Base-by-base conservation (phyloP, 2,329 filamentous ascomycete species). In the Talaromyces piceae region DNA sequence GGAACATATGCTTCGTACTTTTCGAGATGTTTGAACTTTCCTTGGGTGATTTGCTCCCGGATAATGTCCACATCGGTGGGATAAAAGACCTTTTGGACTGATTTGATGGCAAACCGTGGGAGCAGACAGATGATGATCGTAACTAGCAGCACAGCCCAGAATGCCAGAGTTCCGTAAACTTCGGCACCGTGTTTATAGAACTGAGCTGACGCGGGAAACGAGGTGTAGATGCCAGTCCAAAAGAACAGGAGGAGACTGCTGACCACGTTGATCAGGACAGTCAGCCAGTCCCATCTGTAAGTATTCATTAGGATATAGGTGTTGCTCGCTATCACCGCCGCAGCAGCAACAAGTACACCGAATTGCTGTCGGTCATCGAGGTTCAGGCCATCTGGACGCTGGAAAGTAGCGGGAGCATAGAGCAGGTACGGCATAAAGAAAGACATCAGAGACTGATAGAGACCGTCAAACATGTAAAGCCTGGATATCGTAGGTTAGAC, bases 221-320 rank as follows among this genome's bases (percentile, higher is more conserved):
- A 77, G 0, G 84, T 83, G 72, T 94, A 98, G 31, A 95, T 79
- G 26, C 90, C 93, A 5, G 93, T 96, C 90, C 93, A 97, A 73
- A 95, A 86, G 77, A 90, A 98, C 63, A 97, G 82, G 61, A 96
- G 81, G 26, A 97, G 67, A 56, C 87, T 86, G 71, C 90, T 95
- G 67, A 97, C 79, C 22, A 72, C 71, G 47, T 94, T 86, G 56
- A 96, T 85, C 53, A 95, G 74, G 20, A 91, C 71, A 72, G 94
- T 94, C 62, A 98, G 77, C 91, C 91, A 98, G 68, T 98, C 93
- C 93, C 93, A 98, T 54, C 91, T 83, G 69, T 95, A 97, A 1
- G 88, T 94, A 71, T 98, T 98, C 73, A 97, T 83, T 57, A 98
- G 76, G 59, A 98, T 88, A 73, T 97, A 98, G 53, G 85, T 74